Evolutionary conservation across 805 yeast species (phyloP).

Genomic region (Lipomyces sp.): DNA sequence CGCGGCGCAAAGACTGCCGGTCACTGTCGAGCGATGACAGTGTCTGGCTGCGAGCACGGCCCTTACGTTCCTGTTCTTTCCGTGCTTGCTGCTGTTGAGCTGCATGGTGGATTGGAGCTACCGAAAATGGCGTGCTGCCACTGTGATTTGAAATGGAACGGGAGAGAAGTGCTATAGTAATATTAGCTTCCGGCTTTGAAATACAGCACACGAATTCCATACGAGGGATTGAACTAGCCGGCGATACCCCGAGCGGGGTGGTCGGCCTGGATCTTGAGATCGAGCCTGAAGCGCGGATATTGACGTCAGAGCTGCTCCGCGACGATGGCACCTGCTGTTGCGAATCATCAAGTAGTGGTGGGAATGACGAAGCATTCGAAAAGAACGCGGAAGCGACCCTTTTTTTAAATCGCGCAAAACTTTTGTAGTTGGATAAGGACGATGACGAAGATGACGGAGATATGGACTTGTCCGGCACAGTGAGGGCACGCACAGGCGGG

Average conservation of each 20-base stretch:
- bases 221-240: neutral
- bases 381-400: constrained; percentile 17
- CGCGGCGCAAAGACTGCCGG: neutral
- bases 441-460: constrained; percentile 26
- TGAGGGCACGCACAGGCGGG: neutral
- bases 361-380: neutral
- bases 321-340: too few relatives aligned
- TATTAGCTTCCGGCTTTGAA: too few relatives aligned
- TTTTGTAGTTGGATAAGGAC: constrained; percentile 9
- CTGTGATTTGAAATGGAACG: too few relatives aligned
- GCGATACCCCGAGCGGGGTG: constrained; percentile 11
- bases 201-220: too few relatives aligned
- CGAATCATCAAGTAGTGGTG: too few relatives aligned
- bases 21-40: constrained; percentile 21
- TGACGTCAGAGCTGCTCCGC: constrained; percentile 18
- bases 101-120: too few relatives aligned
- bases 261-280: neutral
- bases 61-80: neutral
- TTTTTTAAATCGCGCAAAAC: constrained; percentile 9
- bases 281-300: neutral
- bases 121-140: too few relatives aligned
- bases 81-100: constrained; percentile 2
- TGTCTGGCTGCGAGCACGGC: constrained; percentile 25
- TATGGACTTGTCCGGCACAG: constrained; percentile 5
- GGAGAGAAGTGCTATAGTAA: too few relatives aligned